phyloP scores from a whole-genome alignment of 2,329 filamentous ascomycete species.

The Fusarium kyushuense region DNA sequence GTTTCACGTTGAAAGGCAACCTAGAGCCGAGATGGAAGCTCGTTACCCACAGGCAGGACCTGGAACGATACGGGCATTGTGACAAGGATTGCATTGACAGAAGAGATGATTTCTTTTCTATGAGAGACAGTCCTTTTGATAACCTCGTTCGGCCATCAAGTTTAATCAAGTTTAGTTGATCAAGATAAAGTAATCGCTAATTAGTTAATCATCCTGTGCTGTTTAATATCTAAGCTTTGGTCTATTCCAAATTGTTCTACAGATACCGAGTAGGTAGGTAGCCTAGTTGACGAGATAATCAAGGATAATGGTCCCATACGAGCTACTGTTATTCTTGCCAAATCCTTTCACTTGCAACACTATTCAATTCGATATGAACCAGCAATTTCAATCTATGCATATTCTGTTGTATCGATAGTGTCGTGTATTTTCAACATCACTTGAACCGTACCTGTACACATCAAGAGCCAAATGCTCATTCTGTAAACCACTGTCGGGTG shows the following conservation, averaged over 20 bases:
- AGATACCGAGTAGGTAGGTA: not conserved
- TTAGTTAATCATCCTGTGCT: not conserved
- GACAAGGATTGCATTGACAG: constrained; percentile 18
- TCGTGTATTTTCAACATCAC: not conserved
- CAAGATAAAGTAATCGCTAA: not conserved
- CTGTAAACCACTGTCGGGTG: constrained; percentile 31
- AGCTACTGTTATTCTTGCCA: constrained; percentile 3
- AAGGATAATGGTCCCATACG: constrained; percentile 2
- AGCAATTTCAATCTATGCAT: not conserved
- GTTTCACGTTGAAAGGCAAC: constrained; percentile 26
- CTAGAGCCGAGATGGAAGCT: constrained; percentile 20
- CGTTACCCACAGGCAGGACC: constrained; percentile 29
- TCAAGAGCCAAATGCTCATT: constrained; percentile 20
- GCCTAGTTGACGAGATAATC: constrained; percentile 9
- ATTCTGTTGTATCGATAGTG: constrained; percentile 12
- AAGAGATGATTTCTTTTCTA: not conserved
- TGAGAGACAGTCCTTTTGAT: not conserved
- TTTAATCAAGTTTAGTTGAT: not conserved
- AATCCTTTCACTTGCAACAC: constrained; percentile 4
- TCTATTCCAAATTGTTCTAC: not conserved
- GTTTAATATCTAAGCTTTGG: not conserved
- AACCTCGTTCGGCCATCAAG: not conserved
- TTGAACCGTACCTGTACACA: constrained; percentile 2
- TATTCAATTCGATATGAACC: not conserved
- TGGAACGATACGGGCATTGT: constrained; percentile 27